Evolutionary conservation across 176 grass and related monocot species (phyloP), one percentile per base, ranked within the genome.

Genomic region (Dactylis glomerata): DNA sequence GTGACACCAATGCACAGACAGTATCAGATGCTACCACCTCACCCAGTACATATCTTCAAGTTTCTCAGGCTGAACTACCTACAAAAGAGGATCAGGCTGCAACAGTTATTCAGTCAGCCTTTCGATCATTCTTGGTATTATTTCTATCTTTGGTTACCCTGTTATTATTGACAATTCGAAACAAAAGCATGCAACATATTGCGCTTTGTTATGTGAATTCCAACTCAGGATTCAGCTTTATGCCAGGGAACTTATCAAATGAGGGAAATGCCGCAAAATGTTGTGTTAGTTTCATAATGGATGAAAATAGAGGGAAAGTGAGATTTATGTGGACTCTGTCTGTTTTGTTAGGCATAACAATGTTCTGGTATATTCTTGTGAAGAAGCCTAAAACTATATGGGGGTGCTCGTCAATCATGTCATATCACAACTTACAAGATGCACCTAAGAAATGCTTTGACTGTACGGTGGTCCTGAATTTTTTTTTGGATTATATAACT

Each of bases 81-180:
- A 52, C 73, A 56, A 92, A 79, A 61, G 89, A 98, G 77, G 68
- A 95, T 78, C 88, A 83, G 69, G 91, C 96, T 75, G 93, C 91
- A 47, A 85, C 68, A 58, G 82, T 93, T 90, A 92, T 98, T 92
- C 96, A 98, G 44, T 93, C 93, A 55, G 85, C 87, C 51, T 98
- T 93, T 88, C 89, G 96, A 83, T 83, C 91, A 78, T 95, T 98
- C 82, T 84, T 98, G 95, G 95, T 98, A 95, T 80, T 77, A 76
- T 90, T 41, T 69, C 50, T 77, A 80, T 17, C 47, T 51, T 68
- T 52, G 8, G 22, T 58, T 80, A 41, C 63, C 23, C 8, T 79
- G 2, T 56, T 83, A 3, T 56, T 72, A 52, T 12, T 11, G 50
- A 23, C 6, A 86, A 59, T 83, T 46, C 13, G n/a, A 75, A 73